Conservation (phyloP, 805 yeast genomes). For the Scheffersomyces ergatensis region DNA sequence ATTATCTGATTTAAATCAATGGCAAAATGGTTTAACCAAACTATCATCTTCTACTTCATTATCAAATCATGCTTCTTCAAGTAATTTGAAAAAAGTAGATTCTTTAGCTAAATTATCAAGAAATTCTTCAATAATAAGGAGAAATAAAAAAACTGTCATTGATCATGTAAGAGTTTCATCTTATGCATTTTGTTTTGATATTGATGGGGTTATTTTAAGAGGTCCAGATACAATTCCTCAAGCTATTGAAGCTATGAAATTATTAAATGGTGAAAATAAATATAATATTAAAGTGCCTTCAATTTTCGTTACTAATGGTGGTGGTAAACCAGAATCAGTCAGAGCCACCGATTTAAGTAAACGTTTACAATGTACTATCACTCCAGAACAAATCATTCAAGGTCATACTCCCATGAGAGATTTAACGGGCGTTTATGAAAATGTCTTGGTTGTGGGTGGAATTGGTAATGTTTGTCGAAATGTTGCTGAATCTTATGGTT, state of each 20-base stretch:
- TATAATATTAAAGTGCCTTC: constrained; percentile 79
- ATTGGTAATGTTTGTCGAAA: constrained; percentile 79
- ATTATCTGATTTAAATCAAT: constrained; percentile 61
- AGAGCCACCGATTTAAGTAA: constrained; percentile 70
- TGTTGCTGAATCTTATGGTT: constrained; percentile 83
- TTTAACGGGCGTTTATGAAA: constrained; percentile 61
- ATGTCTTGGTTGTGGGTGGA: constrained; percentile 87
- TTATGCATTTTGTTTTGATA: constrained; percentile 89
- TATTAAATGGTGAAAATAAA: constrained; percentile 75
- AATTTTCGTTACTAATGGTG: constrained; percentile 87
- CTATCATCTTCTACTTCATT: constrained; percentile 35
- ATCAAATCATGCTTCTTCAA: constrained; percentile 25
- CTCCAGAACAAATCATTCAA: constrained; percentile 80
- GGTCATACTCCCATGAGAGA: constrained; percentile 95
- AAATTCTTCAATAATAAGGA: constrained; percentile 43
- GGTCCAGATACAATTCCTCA: constrained; percentile 85
- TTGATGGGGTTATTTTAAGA: constrained; percentile 84
- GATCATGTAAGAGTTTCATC: constrained; percentile 75
- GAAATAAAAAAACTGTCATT: constrained; percentile 50
- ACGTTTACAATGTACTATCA: constrained; percentile 58
- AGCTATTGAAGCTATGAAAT: constrained; percentile 67
- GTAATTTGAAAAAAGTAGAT: constrained; percentile 41
- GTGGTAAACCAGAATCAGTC: constrained; percentile 77
- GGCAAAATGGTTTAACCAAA: constrained; percentile 50
- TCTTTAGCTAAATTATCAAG: constrained; percentile 45